Evolutionary conservation across 176 grass and related monocot species (phyloP).

Genomic region (Bothriochloa decipiens): DNA sequence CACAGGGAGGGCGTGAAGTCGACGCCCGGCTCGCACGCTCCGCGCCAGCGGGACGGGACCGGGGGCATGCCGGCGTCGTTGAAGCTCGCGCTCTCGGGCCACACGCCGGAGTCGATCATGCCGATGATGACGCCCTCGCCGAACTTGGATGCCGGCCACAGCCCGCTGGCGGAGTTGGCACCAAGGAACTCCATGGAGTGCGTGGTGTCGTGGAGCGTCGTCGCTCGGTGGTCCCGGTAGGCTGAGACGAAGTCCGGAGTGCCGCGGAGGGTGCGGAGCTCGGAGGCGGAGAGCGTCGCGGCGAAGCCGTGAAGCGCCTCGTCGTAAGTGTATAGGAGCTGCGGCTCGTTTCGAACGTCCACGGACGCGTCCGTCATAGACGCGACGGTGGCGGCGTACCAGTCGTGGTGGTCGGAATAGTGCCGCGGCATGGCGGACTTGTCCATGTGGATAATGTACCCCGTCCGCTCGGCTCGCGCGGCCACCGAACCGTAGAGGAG

Average conservation of each 20-base stretch:
- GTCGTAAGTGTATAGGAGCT: slow-evolving; percentile 53
- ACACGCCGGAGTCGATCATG: slow-evolving; percentile 54
- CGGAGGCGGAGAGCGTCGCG: slow-evolving; percentile 19
- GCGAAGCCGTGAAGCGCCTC: slow-evolving; percentile 58
- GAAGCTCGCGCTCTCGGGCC: slow-evolving; percentile 65
- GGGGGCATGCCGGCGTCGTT: slow-evolving; percentile 35
- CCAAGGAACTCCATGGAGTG: slow-evolving; percentile 54
- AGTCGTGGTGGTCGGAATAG: slow-evolving; percentile 25
- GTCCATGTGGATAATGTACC: slow-evolving; percentile 69
- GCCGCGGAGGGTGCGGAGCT: slow-evolving; percentile 33
- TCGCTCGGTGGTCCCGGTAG: slow-evolving; percentile 30
- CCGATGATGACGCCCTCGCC: slow-evolving; percentile 65
- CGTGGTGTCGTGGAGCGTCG: slow-evolving; percentile 48
- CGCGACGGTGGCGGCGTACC: slow-evolving; percentile 46
- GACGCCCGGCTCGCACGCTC: slow-evolving; percentile 49
- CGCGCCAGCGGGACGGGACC: slow-evolving; percentile 53
- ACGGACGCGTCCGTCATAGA: neutral
- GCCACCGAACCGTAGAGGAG: neutral
- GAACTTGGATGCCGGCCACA: slow-evolving; percentile 48
- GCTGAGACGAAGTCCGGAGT: slow-evolving; percentile 42
- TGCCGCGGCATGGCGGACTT: slow-evolving; percentile 44
- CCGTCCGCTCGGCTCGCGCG: neutral
- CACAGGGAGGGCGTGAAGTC: slow-evolving; percentile 51
- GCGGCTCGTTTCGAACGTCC: neutral
- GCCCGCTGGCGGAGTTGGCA: slow-evolving; percentile 11